phyloP scores from a whole-genome alignment of 306 rosid species.

The Cotoneaster glaucophyllus region DNA sequence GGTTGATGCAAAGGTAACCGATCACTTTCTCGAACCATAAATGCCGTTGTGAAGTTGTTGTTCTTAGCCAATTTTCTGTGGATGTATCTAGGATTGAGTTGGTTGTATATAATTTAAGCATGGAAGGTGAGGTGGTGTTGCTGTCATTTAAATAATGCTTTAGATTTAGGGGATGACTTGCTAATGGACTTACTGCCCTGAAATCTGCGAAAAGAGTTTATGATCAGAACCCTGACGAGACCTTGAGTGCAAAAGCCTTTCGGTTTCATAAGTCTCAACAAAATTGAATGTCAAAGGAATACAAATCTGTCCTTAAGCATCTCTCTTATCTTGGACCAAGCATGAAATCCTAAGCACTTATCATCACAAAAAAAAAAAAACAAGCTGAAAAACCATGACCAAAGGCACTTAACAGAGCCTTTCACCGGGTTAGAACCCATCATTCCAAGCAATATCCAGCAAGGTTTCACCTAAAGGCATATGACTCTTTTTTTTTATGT shows the following conservation, averaged over 20 bases:
- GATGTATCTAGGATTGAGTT: too few species aligned
- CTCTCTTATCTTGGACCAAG: constrained; percentile 63
- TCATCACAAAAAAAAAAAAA: constrained; percentile 8
- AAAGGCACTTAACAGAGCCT: constrained; percentile 3
- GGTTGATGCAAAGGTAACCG: too few species aligned
- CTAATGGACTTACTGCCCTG: constrained; percentile 8
- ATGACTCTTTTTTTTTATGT: too few species aligned
- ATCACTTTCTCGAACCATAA: too few species aligned
- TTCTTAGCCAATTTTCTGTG: too few species aligned
- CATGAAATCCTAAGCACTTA: constrained; percentile 44
- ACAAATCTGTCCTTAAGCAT: constrained; percentile 45
- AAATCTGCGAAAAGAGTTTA: constrained; percentile 56
- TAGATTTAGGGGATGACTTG: too few species aligned
- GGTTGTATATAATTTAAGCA: too few species aligned
- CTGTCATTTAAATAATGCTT: too few species aligned
- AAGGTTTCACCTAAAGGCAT: neutral
- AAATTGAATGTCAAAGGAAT: constrained; percentile 37
- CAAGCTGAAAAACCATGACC: constrained; percentile 18
- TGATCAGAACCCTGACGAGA: constrained; percentile 45
- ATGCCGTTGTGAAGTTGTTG: too few species aligned
- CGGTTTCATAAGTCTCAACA: constrained; percentile 30
- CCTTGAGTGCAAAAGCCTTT: constrained; percentile 36
- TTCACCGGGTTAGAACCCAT: constrained; percentile 10
- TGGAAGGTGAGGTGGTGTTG: too few species aligned
- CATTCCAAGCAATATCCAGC: constrained; percentile 37